Evolutionary conservation across 768 basidiomycete species (phyloP).

Genomic region (Tephrocybe sp.): DNA sequence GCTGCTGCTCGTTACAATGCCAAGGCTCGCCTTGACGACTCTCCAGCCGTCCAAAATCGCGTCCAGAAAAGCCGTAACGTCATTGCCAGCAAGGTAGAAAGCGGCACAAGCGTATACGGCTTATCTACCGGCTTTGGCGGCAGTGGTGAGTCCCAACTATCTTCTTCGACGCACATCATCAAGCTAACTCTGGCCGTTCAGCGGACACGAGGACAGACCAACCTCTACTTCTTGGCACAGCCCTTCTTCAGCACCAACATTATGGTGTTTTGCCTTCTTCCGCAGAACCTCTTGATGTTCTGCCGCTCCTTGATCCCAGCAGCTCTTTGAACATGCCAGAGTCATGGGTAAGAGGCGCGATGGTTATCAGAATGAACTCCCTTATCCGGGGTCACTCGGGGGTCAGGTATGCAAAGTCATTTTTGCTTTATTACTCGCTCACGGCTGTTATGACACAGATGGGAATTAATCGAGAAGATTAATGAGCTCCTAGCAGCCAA

Average conservation of each 20-base stretch:
- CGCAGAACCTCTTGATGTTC: constrained; percentile 36
- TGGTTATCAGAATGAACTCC: constrained; percentile 78
- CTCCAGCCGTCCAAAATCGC: constrained; percentile 33
- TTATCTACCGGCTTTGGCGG: constrained; percentile 81
- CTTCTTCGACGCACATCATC: background rate
- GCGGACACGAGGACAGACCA: constrained; percentile 75
- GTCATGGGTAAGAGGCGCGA: constrained; percentile 82
- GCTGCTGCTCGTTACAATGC: constrained; percentile 47
- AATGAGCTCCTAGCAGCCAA: constrained; percentile 57
- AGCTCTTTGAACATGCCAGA: constrained; percentile 77
- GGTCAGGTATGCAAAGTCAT: constrained; percentile 40
- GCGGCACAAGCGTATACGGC: constrained; percentile 74
- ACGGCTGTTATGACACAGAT: constrained; percentile 27
- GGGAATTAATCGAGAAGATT: constrained; percentile 75
- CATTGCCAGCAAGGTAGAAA: constrained; percentile 65
- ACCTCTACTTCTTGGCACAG: constrained; percentile 58
- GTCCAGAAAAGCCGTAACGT: constrained; percentile 63
- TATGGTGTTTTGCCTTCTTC: constrained; percentile 63
- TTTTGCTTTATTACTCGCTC: background rate
- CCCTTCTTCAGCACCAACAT: constrained; percentile 74
- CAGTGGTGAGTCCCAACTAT: constrained; percentile 42
- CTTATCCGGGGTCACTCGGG: constrained; percentile 81
- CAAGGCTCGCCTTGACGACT: constrained; percentile 27
- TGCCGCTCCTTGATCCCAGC: constrained; percentile 68
- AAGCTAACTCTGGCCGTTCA: constrained; percentile 20